phyloP scores from a whole-genome alignment of 495 filamentous ascomycete species.

The Penicillium steckii region DNA sequence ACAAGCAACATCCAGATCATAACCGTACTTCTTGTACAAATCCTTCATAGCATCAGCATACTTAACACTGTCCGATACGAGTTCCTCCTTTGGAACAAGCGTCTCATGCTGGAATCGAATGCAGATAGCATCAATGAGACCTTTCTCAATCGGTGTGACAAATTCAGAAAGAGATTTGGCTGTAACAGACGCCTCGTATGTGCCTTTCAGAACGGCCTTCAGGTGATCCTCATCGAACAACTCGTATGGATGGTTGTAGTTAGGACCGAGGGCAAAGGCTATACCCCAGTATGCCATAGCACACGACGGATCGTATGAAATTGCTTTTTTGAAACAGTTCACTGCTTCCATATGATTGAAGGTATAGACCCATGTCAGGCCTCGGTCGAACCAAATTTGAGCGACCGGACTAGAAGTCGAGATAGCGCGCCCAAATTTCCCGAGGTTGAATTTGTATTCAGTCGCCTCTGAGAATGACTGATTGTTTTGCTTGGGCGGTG shows the following conservation, averaged over 20 bases:
- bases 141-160: conserved; percentile 46
- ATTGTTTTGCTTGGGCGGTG: no score
- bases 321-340: conserved; percentile 58
- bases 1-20: conserved; percentile 59
- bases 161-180: conserved; percentile 35
- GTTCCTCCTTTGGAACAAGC: conserved; percentile 35
- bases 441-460: no score
- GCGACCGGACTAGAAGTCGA: no score
- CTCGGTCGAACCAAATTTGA: conserved; percentile 60
- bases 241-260: conserved; percentile 74
- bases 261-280: conserved; percentile 62
- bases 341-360: conserved; percentile 66
- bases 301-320: conserved; percentile 49
- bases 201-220: conserved; percentile 37
- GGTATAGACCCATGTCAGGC: conserved; percentile 60
- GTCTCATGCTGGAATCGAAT: conserved; percentile 50
- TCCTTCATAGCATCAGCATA: conserved; percentile 62
- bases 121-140: conserved; percentile 56
- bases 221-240: conserved; percentile 60
- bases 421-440: no score
- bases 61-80: conserved; percentile 47
- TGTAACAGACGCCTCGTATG: conserved; percentile 38
- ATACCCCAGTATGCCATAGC: conserved; percentile 70
- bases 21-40: conserved; percentile 51
- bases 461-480: no score